Conservation (phyloP, 345 rosid genomes). For the Dovyalis caffra region DNA sequence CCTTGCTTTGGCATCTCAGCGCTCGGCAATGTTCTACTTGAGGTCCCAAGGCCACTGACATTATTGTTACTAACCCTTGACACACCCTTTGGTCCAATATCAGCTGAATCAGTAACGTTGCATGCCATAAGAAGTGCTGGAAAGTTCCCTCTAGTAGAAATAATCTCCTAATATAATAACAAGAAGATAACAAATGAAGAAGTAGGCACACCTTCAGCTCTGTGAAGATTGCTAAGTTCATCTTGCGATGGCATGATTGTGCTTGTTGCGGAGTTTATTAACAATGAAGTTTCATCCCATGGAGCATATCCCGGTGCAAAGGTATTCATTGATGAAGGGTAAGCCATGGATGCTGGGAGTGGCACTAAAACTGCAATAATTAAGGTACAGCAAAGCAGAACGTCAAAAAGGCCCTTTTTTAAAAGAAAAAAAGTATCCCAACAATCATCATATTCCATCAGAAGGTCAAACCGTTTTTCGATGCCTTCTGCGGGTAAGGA, state of each 20-base stretch:
- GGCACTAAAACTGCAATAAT: slow-evolving; percentile 50
- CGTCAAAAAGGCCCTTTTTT: not conserved
- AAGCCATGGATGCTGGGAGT: slow-evolving; percentile 58
- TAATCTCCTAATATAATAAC: slow-evolving; percentile 23
- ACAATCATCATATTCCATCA: not conserved
- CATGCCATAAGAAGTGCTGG: slow-evolving; percentile 67
- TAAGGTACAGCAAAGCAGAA: slow-evolving; percentile 13
- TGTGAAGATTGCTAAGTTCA: slow-evolving; percentile 47
- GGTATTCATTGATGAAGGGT: slow-evolving; percentile 39
- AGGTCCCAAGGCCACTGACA: slow-evolving; percentile 49
- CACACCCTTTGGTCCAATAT: slow-evolving; percentile 75
- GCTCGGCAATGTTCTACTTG: slow-evolving; percentile 39
- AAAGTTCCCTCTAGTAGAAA: slow-evolving; percentile 41
- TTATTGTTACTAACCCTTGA: slow-evolving; percentile 47
- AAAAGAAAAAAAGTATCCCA: slow-evolving; percentile 10
- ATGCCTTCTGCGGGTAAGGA: slow-evolving; percentile 93
- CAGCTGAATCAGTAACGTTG: slow-evolving; percentile 86
- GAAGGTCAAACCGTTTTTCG: slow-evolving; percentile 62
- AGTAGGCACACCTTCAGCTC: slow-evolving; percentile 54
- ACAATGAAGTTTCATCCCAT: slow-evolving; percentile 68
- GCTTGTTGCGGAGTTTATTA: slow-evolving; percentile 43
- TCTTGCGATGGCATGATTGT: slow-evolving; percentile 45
- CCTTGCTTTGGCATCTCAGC: slow-evolving; percentile 46
- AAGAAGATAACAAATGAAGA: slow-evolving; percentile 25
- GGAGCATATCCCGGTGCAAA: slow-evolving; percentile 47